Evolutionary conservation across 371 early-diverging fungal genomes (phyloP), one percentile per base, ranked within the genome.

Genomic region (Syncephalastrum monosporum): DNA sequence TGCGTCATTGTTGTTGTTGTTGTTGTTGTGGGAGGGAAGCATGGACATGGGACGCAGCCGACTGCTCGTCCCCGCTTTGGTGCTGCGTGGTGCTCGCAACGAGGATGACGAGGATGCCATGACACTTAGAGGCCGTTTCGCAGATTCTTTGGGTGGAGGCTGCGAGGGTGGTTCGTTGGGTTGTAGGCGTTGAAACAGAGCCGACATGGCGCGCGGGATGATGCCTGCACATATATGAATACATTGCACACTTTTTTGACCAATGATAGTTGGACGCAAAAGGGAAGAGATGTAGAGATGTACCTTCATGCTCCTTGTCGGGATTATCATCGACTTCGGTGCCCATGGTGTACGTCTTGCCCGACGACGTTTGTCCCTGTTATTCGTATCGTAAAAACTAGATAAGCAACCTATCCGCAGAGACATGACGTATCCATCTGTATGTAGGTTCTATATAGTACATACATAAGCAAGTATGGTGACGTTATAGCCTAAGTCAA

Each of bases 281-380:
- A 16, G 43, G 24, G 21, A 53, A n/a, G 19, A 7, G 42, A 2
- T 42, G 43, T 66, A n/a, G 19, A 7, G 42, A 2, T 42, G 43
- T 66, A 75, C 77, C 77, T 73, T 82, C 79, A 60, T 81, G 72
- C 21, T 78, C 71, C 49, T 76, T 60, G 56, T 86, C 72, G 12
- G 61, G 49, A 24, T 60, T 57, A 12, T 74, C 87, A 57, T 90
- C 85, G 7, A 85, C 73, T 14, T 82, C 89, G 19, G 94, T 92
- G 50, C 96, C 95, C 97, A 99, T 99, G 15, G 99, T 99, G 65
- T 93, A 95, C 7, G 99, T 99, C 81, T 99, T 99, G 45, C 99
- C 99, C 27, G 93, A 91, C 6, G 93, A 92, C 12, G 93, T 92
- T 81, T 98, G 94, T 14, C 91, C 80, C 80, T 79, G 61, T 58